Evolutionary conservation across 495 filamentous ascomycete genomes (phyloP).

Genomic region (Lophium mytilinum): DNA sequence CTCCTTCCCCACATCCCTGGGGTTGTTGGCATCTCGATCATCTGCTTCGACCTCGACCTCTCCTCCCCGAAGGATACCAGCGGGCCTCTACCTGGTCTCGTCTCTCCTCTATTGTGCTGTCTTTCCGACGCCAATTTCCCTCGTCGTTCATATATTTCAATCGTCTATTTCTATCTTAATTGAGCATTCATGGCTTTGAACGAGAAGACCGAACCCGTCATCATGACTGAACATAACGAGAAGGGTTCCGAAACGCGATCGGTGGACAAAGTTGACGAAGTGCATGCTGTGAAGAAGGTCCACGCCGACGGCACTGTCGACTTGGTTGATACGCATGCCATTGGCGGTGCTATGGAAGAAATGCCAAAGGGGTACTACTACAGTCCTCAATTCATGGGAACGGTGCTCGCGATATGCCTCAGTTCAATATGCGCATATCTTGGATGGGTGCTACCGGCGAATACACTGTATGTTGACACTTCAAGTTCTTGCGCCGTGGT

Average conservation of each 20-base stretch:
- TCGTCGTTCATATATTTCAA: too few species aligned
- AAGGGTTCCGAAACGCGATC: conserved; percentile 10
- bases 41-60: too few species aligned
- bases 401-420: conserved; percentile 15
- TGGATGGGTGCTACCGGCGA: conserved; percentile 22
- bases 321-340: conserved; percentile 22
- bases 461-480: conserved; percentile 22
- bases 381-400: conserved; percentile 26
- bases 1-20: too few species aligned
- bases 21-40: too few species aligned
- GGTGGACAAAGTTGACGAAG: conserved; percentile 15
- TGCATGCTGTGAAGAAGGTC: conserved; percentile 21
- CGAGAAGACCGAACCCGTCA: conserved; percentile 2
- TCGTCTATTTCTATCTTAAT: too few species aligned
- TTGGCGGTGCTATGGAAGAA: conserved; percentile 22
- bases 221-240: conserved; percentile 8
- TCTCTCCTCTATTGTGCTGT: too few species aligned
- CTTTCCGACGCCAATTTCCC: too few species aligned
- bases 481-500: background rate
- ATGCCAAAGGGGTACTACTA: conserved; percentile 27
- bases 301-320: conserved; percentile 21
- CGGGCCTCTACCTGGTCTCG: too few species aligned
- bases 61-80: too few species aligned
- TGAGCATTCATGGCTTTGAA: background rate
- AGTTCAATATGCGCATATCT: conserved; percentile 18